Evolutionary conservation across 345 rosid species (phyloP).

Genomic region (Melaleuca alternifolia): DNA sequence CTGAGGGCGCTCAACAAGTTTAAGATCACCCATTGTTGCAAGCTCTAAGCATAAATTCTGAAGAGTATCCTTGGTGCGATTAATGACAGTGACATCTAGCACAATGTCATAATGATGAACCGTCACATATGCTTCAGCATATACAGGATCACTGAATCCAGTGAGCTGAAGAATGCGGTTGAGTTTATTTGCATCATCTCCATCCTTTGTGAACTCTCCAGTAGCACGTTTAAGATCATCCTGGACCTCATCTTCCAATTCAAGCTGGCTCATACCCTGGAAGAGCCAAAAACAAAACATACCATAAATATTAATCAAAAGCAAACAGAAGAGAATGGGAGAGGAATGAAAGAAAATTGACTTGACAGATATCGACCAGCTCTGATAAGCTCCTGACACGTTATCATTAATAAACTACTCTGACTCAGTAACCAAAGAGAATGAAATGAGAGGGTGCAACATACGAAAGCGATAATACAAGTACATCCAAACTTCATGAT

Average conservation of each 20-base stretch:
- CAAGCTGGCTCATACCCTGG: constrained; percentile 99
- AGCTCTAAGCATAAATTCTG: constrained; percentile 95
- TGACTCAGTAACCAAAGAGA: background rate
- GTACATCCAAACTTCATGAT: background rate
- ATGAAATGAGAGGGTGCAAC: background rate
- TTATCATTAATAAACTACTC: background rate
- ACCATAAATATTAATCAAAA: background rate
- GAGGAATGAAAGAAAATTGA: background rate
- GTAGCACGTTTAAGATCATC: constrained; percentile 98
- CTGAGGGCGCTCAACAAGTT: constrained; percentile 98
- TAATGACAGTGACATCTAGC: constrained; percentile 90
- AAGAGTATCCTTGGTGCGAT: constrained; percentile 95
- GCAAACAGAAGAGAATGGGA: background rate
- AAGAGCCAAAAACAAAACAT: background rate
- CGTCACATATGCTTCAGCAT: constrained; percentile 97
- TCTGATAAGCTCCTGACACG: background rate
- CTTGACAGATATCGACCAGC: background rate
- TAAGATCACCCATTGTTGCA: constrained; percentile 99
- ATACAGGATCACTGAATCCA: constrained; percentile 98
- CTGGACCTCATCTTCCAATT: constrained; percentile 97
- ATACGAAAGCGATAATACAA: background rate
- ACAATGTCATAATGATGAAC: constrained; percentile 97
- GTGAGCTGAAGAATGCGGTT: constrained; percentile 98
- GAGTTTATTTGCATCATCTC: constrained; percentile 88
- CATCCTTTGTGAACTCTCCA: constrained; percentile 92